Base-by-base conservation (phyloP, 2,329 filamentous ascomycete genomes). In the Sporothrix mexicana region DNA sequence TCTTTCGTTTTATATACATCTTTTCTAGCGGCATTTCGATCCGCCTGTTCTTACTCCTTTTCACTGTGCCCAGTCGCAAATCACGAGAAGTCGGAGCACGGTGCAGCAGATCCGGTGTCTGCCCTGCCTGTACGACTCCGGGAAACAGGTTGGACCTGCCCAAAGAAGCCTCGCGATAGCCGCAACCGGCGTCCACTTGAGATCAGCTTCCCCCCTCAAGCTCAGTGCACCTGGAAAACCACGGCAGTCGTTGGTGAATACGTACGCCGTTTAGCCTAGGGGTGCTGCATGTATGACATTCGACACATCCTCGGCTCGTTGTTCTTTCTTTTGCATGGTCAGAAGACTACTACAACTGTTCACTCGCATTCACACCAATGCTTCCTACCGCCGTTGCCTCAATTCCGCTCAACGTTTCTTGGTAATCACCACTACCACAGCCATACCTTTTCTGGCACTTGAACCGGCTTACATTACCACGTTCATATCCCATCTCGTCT, bases 391-490 rank as follows among this genome's bases (percentile, higher is more conserved):
- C 47, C 13, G 10, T 55, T 55, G 20, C n/a, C 30, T 36, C 30
- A 25, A 55, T 20, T 55, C n/a, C 20, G 2, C 23, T 55, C 51
- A 17, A 51, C 47, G 15, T n/a, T 17, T 17, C 47, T 51, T 15
- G 15, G 15, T 51, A 51, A 23, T 57, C 55, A 57, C 15, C 55
- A 30, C 30, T 10, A 13, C 17, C 51, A 53, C 6, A 53, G 51
- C 20, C 20, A 25, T 20, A 4, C 36, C 13, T 59, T 59, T 57
- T 17, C 2, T 59, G 55, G 36, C 25, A 59, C 13, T 9, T 36
- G 55, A 59, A 59, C 36, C 55, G 25, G 41, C 41, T 47, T n/a
- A 66, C 61, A 66, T 12, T 47, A 20, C 61, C 23, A 47, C 41
- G 13, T 47, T 6, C n/a, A 13, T 13, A 10, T 23, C n/a, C n/a